phyloP scores from a whole-genome alignment of 768 basidiomycete species.

The Leccinum obscurum region DNA sequence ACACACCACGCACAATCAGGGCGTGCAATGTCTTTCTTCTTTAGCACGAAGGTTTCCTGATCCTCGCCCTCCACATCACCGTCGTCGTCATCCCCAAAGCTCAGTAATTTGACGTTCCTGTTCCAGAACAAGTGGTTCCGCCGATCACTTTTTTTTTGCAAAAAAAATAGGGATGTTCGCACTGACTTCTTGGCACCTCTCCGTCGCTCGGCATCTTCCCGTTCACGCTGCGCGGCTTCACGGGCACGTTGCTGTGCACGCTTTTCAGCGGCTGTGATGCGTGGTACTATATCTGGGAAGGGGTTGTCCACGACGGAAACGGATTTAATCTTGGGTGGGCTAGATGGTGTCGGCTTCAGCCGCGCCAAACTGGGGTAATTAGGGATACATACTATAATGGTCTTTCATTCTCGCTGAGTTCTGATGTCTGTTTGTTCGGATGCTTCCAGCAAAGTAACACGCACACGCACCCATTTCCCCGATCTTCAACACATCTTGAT shows the following conservation, averaged over 20 bases:
- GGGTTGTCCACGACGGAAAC: constrained; percentile 90
- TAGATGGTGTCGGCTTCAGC: constrained; percentile 29
- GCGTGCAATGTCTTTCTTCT: constrained; percentile 81
- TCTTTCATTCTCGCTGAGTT: constrained; percentile 69
- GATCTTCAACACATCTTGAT: constrained; percentile 85
- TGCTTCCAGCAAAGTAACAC: neutral
- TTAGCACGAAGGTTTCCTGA: constrained; percentile 50
- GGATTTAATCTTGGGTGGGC: constrained; percentile 88
- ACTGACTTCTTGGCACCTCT: constrained; percentile 87
- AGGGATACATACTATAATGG: constrained; percentile 70
- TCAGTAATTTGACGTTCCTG: constrained; percentile 87
- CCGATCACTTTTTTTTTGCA: neutral
- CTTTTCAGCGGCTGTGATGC: constrained; percentile 94
- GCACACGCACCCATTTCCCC: constrained; percentile 73
- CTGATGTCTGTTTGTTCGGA: constrained; percentile 35
- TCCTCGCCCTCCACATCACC: constrained; percentile 61
- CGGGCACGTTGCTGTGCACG: constrained; percentile 80
- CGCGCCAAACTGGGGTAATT: neutral
- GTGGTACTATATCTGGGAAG: constrained; percentile 91
- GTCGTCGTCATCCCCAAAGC: constrained; percentile 79
- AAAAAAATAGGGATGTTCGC: neutral
- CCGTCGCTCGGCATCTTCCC: constrained; percentile 71
- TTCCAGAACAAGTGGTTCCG: constrained; percentile 1
- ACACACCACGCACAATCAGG: constrained; percentile 68
- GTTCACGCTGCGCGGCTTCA: constrained; percentile 70